Evolutionary conservation across 805 yeast genomes (phyloP).

Genomic region (Candida verbasci): DNA sequence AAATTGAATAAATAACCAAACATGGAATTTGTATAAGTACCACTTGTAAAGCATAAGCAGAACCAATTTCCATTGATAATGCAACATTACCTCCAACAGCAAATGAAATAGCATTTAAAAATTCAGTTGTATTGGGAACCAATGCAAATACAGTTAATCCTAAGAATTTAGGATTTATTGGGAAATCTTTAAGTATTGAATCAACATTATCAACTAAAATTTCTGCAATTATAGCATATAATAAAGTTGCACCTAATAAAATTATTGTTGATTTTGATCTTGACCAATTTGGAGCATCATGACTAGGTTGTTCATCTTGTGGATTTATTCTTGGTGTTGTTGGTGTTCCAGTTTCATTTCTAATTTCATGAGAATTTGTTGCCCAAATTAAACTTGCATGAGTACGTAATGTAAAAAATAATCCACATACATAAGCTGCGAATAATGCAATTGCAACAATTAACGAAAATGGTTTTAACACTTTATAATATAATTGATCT

Average conservation of each 20-base stretch:
- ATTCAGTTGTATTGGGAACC: constrained; percentile 96
- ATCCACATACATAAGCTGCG: constrained; percentile 80
- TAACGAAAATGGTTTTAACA: constrained; percentile 79
- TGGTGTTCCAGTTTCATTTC: constrained; percentile 15
- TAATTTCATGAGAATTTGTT: constrained; percentile 35
- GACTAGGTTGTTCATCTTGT: constrained; percentile 49
- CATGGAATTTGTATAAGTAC: constrained; percentile 92
- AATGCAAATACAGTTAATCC: constrained; percentile 94
- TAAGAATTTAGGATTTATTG: constrained; percentile 85
- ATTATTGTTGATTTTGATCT: constrained; percentile 78
- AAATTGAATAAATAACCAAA: constrained; percentile 70
- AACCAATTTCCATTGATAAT: constrained; percentile 94
- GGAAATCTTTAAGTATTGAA: constrained; percentile 68
- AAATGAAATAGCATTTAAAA: constrained; percentile 92
- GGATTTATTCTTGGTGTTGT: constrained; percentile 9
- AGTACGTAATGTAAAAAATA: constrained; percentile 89
- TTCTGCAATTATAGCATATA: constrained; percentile 93
- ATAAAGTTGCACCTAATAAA: constrained; percentile 73
- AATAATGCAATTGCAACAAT: constrained; percentile 78
- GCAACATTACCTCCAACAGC: constrained; percentile 97
- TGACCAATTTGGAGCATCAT: constrained; percentile 98
- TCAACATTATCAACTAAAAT: constrained; percentile 91
- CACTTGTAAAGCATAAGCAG: constrained; percentile 95
- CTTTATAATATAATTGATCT: constrained; percentile 58
- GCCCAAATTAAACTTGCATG: constrained; percentile 98